Conservation (phyloP, 352 stramenopile genomes). For the Phytophthora sansomeana region DNA sequence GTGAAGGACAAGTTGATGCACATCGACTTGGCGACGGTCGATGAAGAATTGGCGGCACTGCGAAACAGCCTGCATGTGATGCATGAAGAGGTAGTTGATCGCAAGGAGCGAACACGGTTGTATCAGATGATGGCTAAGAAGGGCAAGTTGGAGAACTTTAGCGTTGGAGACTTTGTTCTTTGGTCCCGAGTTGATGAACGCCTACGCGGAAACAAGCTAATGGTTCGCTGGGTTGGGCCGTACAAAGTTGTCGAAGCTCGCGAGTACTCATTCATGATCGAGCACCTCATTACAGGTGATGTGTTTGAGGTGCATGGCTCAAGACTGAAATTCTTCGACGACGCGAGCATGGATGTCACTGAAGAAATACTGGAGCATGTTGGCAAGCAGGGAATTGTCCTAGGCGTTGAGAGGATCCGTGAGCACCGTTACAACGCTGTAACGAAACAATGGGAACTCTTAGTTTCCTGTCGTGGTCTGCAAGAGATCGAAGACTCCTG, state of each 20-base stretch:
- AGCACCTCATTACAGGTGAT: background rate
- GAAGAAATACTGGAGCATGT: background rate
- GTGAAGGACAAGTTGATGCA: too few relatives aligned
- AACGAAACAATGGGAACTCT: too few relatives aligned
- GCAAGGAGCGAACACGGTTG: background rate
- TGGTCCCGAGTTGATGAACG: background rate
- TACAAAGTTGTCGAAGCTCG: background rate
- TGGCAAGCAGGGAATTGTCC: too few relatives aligned
- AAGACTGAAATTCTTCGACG: background rate
- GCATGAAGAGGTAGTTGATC: background rate
- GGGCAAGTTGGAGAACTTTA: background rate
- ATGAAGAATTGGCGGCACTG: too few relatives aligned
- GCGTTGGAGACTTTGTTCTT: background rate
- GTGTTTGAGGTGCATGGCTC: background rate
- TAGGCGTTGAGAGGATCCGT: too few relatives aligned
- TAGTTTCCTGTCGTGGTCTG: too few relatives aligned
- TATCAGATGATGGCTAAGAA: background rate
- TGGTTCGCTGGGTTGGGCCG: background rate
- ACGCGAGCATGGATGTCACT: background rate
- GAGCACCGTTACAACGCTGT: too few relatives aligned
- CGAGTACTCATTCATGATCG: background rate
- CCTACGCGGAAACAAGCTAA: background rate
- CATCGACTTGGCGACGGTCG: too few relatives aligned
- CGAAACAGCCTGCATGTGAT: background rate
- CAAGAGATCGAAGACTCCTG: too few relatives aligned